Conservation (phyloP, 768 basidiomycete genomes). For the Pholiota conissans region DNA sequence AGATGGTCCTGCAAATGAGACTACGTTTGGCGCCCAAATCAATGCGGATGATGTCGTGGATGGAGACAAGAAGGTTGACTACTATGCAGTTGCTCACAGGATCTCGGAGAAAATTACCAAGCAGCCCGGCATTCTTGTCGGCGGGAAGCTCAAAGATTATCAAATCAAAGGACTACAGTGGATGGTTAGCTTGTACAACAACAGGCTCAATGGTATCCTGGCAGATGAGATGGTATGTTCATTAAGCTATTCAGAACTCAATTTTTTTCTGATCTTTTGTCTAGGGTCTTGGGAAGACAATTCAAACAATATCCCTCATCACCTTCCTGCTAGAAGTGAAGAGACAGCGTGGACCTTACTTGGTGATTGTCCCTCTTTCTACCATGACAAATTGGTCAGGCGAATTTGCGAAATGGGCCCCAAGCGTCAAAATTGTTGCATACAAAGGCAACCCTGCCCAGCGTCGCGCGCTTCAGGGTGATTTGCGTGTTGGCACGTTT, state of each 20-base stretch:
- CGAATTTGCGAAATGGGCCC: conserved; percentile 98
- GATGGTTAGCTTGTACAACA: conserved; percentile 99
- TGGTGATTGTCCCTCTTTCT: conserved; percentile 93
- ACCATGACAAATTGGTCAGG: conserved; percentile 98
- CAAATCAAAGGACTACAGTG: conserved; percentile 95
- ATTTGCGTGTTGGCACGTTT: conserved; percentile 80
- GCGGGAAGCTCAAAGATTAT: conserved; percentile 92
- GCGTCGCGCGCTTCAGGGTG: conserved; percentile 74
- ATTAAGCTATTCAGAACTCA: background rate
- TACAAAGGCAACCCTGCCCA: conserved; percentile 92
- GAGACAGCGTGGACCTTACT: conserved; percentile 89
- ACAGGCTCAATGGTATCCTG: conserved; percentile 90
- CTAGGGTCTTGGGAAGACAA: conserved; percentile 93
- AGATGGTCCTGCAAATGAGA: conserved; percentile 79
- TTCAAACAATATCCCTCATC: conserved; percentile 93
- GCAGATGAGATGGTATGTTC: conserved; percentile 87
- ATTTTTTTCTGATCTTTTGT: conserved; percentile 11
- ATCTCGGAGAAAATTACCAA: conserved; percentile 81
- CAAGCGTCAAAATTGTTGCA: conserved; percentile 71
- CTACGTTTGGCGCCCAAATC: conserved; percentile 86
- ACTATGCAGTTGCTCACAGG: conserved; percentile 93
- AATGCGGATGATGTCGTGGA: conserved; percentile 59
- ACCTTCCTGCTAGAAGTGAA: conserved; percentile 92
- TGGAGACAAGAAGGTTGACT: conserved; percentile 78
- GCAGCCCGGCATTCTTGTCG: conserved; percentile 75